These are phyloP conservation scores for Aureobasidium sp. DNA, from an alignment of 2,329 filamentous ascomycete species.

Conservation along the genomic window DNA sequence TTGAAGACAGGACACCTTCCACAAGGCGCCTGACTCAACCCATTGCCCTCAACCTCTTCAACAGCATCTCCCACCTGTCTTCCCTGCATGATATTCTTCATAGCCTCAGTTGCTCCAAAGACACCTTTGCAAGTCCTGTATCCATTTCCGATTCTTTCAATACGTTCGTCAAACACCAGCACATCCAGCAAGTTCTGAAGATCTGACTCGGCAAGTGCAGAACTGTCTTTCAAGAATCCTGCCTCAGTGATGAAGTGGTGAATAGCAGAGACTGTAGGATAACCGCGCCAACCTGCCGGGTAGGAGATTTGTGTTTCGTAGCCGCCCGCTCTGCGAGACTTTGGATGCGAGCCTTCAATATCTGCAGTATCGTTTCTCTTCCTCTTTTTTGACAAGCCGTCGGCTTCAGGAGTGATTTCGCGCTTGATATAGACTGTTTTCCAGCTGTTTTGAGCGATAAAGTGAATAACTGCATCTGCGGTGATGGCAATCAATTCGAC, in stretches of 20 bases:
- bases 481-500: slow-evolving; percentile 77
- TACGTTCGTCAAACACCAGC: slow-evolving; percentile 75
- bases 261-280: slow-evolving; percentile 73
- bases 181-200: slow-evolving; percentile 82
- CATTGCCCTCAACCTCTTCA: slow-evolving; percentile 51
- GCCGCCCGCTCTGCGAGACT: slow-evolving; percentile 18
- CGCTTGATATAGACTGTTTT: slow-evolving; percentile 39
- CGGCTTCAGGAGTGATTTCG: slow-evolving; percentile 8
- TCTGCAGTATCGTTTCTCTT: slow-evolving; percentile 21
- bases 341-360: slow-evolving; percentile 26
- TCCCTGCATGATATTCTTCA: slow-evolving; percentile 13
- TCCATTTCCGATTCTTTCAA: slow-evolving; percentile 53
- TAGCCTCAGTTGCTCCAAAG: slow-evolving; percentile 16
- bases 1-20: slow-evolving; percentile 89
- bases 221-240: slow-evolving; percentile 60
- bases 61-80: slow-evolving; percentile 25
- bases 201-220: slow-evolving; percentile 52
- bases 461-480: slow-evolving; percentile 63
- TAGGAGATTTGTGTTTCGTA: slow-evolving; percentile 22
- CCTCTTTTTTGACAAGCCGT: slow-evolving; percentile 23
- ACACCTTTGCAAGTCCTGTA: slow-evolving; percentile 39
- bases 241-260: slow-evolving; percentile 63
- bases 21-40: slow-evolving; percentile 82
- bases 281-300: slow-evolving; percentile 43
- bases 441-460: slow-evolving; percentile 64